Conservation (phyloP, 495 filamentous ascomycete species). For the Oidiodendron maius region DNA sequence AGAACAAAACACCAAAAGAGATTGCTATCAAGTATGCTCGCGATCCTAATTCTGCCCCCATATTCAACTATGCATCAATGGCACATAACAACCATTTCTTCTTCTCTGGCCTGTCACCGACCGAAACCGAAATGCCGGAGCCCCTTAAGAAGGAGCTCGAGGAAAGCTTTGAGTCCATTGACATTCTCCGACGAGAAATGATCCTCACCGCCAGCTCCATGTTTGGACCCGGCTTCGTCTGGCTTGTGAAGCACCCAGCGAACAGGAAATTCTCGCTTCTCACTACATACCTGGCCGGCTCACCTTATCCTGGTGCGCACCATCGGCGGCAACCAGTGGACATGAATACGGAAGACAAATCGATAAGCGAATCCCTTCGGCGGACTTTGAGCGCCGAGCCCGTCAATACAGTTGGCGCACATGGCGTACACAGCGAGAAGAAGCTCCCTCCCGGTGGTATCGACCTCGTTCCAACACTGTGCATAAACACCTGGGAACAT, state of each 20-base stretch:
- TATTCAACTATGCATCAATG: constrained; percentile 96
- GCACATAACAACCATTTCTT: constrained; percentile 96
- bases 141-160: constrained; percentile 44
- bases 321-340: constrained; percentile 74
- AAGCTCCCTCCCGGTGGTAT: constrained; percentile 59
- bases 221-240: constrained; percentile 97
- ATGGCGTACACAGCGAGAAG: constrained; percentile 27
- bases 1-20: constrained; percentile 38
- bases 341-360: constrained; percentile 55
- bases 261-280: constrained; percentile 46
- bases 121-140: constrained; percentile 42
- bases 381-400: constrained; percentile 20
- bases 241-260: constrained; percentile 61
- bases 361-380: constrained; percentile 9
- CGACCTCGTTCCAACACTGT: constrained; percentile 70
- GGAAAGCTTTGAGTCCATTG: constrained; percentile 69
- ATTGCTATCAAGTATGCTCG: constrained; percentile 73
- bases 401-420: constrained; percentile 44
- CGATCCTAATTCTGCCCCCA: constrained; percentile 63
- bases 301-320: constrained; percentile 79
- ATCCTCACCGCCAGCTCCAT: constrained; percentile 77
- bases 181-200: constrained; percentile 73
- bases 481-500: constrained; percentile 96
- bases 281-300: constrained; percentile 85
- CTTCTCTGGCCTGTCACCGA: constrained; percentile 54